Evolutionary conservation across 129 eudicot genomes (phyloP), one percentile per base, ranked within the genome.

Genomic region (Flaveria brownii): DNA sequence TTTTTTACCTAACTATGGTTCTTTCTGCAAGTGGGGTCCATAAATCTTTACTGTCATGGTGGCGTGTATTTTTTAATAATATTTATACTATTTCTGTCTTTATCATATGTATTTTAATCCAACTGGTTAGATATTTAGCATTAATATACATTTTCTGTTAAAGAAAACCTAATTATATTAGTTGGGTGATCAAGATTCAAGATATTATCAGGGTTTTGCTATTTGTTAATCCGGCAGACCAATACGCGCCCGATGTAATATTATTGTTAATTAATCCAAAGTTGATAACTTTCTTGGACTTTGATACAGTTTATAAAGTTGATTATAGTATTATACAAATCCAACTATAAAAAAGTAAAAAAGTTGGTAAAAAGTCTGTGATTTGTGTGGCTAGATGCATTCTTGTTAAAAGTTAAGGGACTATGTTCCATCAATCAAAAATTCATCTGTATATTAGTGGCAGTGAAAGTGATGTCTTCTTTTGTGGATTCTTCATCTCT

Each of bases 381-480:
- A 13, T 73, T 43, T 55, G 20, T 65, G 84, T 73, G 45, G 52
- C 66, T 54, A 26, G 23, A 49, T 59, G 23, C 66, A 62, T 65
- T 8, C 22, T 61, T 50, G 68, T 72, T 64, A 70, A 74, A 80
- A 80, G 80, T 74, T 67, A 80, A 68, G 64, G 22, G 46, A 46
- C 54, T 55, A 33, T 67, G 74, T 74, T 80, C 75, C 64, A 80
- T 80, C 63, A 33, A 67, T 56, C 71, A 57, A 11, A 66, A 23
- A 47, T 14, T 66, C 45, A 56, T 56, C 71, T 67, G 63, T 67
- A 68, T 74, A 80, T 80, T 80, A 74, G 80, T 80, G 68, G 84
- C 74, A 59, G 80, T 80, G 84, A 80, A 74, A 80, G 80, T 57
- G 80, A 74, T 74, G 80, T 57, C 43, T 80, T 45, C 7, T 77